Conservation (phyloP, 1,284 basidiomycete species). For the Porodaedalea pini region DNA sequence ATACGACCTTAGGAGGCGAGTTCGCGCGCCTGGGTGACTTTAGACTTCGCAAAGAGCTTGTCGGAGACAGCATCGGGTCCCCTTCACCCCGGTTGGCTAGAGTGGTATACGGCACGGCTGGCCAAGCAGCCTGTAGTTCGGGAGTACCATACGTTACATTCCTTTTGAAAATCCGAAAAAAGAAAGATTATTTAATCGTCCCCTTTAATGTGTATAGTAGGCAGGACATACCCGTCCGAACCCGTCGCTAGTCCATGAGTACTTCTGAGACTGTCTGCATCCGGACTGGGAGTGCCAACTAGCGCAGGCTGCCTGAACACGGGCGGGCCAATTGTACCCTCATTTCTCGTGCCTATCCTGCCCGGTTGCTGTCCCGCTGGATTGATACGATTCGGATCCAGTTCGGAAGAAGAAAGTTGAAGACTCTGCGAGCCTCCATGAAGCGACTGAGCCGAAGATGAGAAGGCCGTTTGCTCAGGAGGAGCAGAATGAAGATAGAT, state of each 20-base stretch:
- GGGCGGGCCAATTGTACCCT: conserved; percentile 8
- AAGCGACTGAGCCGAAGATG: conserved; percentile 2
- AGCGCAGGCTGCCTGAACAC: conserved; percentile 18
- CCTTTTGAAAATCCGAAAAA: conserved; percentile 18
- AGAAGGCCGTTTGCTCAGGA: conserved; percentile 18
- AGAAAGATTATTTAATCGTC: conserved; percentile 13
- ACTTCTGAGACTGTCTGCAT: conserved; percentile 14
- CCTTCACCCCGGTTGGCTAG: conserved; percentile 25
- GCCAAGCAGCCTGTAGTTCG: conserved; percentile 31
- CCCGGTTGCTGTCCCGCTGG: conserved; percentile 1
- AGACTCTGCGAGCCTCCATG: conserved; percentile 4
- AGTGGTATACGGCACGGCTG: conserved; percentile 36
- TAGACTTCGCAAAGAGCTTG: conserved; percentile 6
- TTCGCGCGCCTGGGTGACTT: conserved; percentile 27
- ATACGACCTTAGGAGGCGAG: conserved; percentile 56
- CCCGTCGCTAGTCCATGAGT: conserved; percentile 2
- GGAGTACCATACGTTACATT: conserved; percentile 20
- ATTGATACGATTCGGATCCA: conserved; percentile 1
- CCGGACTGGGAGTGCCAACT: conserved; percentile 20
- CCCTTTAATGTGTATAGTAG: conserved; percentile 16
- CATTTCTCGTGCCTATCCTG: conserved; percentile 6
- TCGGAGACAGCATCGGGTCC: conserved; percentile 8
- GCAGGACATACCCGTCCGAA: conserved; percentile 22
- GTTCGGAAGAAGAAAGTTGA: conserved; percentile 3
- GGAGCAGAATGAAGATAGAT: conserved; percentile 25